Evolutionary conservation across 1,284 basidiomycete genomes (phyloP), one percentile per base, ranked within the genome.

Genomic region (Moesziomyces aphidis): DNA sequence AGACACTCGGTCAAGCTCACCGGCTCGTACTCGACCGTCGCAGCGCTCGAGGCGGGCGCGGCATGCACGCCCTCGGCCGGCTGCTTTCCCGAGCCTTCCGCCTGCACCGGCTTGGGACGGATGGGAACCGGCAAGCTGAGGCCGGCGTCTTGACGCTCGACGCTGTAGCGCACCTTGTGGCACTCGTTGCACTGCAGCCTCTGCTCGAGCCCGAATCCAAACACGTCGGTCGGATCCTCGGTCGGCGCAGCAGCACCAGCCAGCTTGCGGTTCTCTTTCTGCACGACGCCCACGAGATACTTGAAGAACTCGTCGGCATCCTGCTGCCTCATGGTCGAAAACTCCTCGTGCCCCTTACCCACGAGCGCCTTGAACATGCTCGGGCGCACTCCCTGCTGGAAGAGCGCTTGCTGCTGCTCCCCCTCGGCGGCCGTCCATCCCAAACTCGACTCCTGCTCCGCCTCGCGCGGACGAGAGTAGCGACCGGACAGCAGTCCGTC

Each of bases 281-380:
- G 89, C 86, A 78, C 92, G 88, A 72, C 90, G 86, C 89, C 89
- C 55, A 98, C 80, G 10, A 98, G 86, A 85, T 96, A 90, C 57
- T 90, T 89, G 65, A 99, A 88, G 86, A 99, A 99, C 85, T 99
- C 96, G 82, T 97, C 95, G 1, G 95, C 90, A 82, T 99, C 96
- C 85, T 99, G 96, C 85, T 99, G 95, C 48, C 90, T 89, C 95
- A 98, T 98, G 21, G 95, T 98, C 34, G 93, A 89, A 81, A 99
- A 99, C 86, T 98, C 96, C 54, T 90, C 90, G 81, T 99, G 96
- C 0, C 94, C 94, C 78, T 92, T 93, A 4, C 96, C 96, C 42
- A 98, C 89, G 17, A 98, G 89, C 1, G 90, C 87, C 85, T 98
- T 98, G 88, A 98, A 95, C 81, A 90, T 90, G 3, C 88, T 88